Base-by-base conservation (phyloP, 139 green algal genomes). In the Desmodesmus armatus region DNA sequence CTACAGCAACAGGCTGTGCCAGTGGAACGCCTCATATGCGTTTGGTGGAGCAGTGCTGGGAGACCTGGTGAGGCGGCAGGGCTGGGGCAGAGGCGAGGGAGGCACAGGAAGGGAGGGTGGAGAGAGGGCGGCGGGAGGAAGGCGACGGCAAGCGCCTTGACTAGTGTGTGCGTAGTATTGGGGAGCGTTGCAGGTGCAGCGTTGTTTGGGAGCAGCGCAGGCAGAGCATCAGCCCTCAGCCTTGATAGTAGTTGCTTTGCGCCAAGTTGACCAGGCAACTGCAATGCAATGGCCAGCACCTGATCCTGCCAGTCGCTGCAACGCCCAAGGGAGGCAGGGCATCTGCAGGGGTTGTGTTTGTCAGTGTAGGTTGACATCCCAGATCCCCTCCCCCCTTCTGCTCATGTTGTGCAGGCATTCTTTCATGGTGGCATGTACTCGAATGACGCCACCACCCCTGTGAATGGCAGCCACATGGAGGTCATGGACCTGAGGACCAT, bases 1-100 rank as follows among this genome's bases (percentile, higher is more conserved):
- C 53, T 82, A 60, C 55, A 82, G 76, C 76, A 82, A 82, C 76
- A 58, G 76, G 37, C 55, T 82, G 37, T 82, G 76, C 53, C 76
- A 82, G 53, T 82, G 76, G 76, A 71, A 55, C n/a, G 55, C 37
- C 4, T 41, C 37, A 37, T 82, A 82, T 55, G 58, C 58, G 76
- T 82, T 82, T 82, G 76, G 53, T 5, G 37, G 35, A 7, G 72
- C 76, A 21, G 76, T 82, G 7, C 41, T 82, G 55, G 76, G 76
- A 4, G 76, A 72, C n/a, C 21, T 58, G 55, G 76, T 82, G 33
- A 31, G 71, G 35, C n/a, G n/a, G n/a, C n/a, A n/a, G n/a, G n/a
- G n/a, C n/a, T n/a, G n/a, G n/a, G n/a, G n/a, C 67, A 51, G 35
- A 19, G 55, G 69, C 25, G 15, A 23, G 21, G 17, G 19, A 44